Base-by-base conservation (phyloP, 2,329 filamentous ascomycete species). In the Corynespora cassiicola region DNA sequence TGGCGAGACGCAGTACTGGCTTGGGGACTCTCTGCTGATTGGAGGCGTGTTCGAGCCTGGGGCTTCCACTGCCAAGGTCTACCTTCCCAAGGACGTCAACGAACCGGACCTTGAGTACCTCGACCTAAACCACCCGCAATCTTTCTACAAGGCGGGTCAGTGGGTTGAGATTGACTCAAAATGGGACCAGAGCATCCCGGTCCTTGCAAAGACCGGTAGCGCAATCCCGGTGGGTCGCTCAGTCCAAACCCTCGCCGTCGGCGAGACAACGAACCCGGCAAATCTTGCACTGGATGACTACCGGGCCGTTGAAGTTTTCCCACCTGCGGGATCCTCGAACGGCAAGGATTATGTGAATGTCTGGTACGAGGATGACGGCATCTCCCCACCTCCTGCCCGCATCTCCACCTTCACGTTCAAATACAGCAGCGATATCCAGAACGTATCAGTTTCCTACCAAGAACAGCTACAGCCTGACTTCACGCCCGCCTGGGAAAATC, bases 1-100 rank as follows among this genome's bases (percentile, higher is more conserved):
- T 19, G 85, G 85, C 6, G 86, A 88, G 50, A 79, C 79, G 4
- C 85, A 90, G 58, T 89, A 84, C 69, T 89, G 85, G 85, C 78
- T 88, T 16, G 86, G 86, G 8, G 82, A 86, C 37, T 73, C 77
- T 0, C 66, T 88, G 7, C 72, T 89, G 1, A 70, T 89, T 6
- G 82, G 82, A 2, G 85, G 85, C 4, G 83, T 88, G 0, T 88
- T 85, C 54, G 77, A 84, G 52, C 70, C 82, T 0, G 82, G 80
- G 4, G 71, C 73, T 2, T 73, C 65, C 15, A 73, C 68, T 8
- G 80, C 78, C 0, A 75, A 69, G 8, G 68, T 89, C 7, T 89
- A 89, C 50, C 75, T 88, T 0, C 85, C 85, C 0, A 71, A 70
- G 16, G 68, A 70, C 33, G 42, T 47, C 9, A 36, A 46, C 3